phyloP scores from a whole-genome alignment of 2,329 filamentous ascomycete genomes.

The Fonsecaea nubica region DNA sequence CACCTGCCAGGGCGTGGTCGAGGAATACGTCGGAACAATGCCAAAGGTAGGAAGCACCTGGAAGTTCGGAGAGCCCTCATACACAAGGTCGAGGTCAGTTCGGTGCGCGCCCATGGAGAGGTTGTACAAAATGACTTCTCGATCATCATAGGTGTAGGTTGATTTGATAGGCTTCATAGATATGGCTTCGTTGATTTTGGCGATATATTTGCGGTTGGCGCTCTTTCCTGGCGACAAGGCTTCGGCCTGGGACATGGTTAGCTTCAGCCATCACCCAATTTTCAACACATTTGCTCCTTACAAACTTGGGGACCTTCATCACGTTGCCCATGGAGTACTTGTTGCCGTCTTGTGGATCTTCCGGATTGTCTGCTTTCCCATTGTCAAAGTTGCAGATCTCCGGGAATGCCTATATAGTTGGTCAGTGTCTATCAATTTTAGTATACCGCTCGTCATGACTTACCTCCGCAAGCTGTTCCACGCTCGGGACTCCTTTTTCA shows the following conservation, averaged over 20 bases:
- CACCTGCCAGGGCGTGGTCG: conserved; percentile 78
- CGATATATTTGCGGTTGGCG: conserved; percentile 66
- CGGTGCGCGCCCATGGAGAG: conserved; percentile 91
- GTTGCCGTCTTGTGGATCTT: conserved; percentile 76
- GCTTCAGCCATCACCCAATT: background rate
- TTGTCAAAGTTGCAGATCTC: conserved; percentile 87
- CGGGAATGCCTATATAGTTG: conserved; percentile 68
- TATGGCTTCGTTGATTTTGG: conserved; percentile 77
- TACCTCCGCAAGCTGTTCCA: conserved; percentile 42
- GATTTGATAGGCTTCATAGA: conserved; percentile 72
- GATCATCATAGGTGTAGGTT: conserved; percentile 81
- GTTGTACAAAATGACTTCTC: conserved; percentile 93
- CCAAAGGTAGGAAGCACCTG: conserved; percentile 81
- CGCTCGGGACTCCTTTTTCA: conserved; percentile 40
- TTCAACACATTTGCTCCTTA: conserved; percentile 1
- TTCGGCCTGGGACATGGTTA: conserved; percentile 12
- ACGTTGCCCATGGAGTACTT: conserved; percentile 86
- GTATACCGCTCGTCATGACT: conserved; percentile 43
- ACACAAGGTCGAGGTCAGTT: conserved; percentile 84
- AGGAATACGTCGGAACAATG: conserved; percentile 89
- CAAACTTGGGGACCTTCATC: conserved; percentile 71
- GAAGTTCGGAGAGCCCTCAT: conserved; percentile 90
- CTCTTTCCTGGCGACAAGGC: conserved; percentile 50
- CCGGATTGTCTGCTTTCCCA: conserved; percentile 83
- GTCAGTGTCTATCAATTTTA: conserved; percentile 42